Percentiles rank a stretch among this genome's conserved stretches.
Evolutionary conservation across 176 grass and related monocot species (phyloP).

Genomic region (Triticum urartu): DNA sequence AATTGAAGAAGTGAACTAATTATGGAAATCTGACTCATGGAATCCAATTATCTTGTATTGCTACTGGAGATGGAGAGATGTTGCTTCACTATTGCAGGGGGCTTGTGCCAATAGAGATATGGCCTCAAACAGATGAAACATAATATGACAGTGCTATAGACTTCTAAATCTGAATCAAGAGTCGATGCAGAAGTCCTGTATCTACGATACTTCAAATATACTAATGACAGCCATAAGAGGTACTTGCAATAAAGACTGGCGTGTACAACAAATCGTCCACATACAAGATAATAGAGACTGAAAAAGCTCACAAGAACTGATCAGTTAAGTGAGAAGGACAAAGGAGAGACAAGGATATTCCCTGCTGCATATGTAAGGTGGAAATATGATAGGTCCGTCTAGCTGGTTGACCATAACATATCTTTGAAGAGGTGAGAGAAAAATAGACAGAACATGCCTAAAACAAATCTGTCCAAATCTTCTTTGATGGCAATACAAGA

Average conservation of each 20-base stretch:
- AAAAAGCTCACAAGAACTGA: not conserved
- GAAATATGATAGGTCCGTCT: not conserved
- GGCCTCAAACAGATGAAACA: conserved; percentile 2
- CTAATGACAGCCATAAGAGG: not conserved
- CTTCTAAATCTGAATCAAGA: not conserved
- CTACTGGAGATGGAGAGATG: not conserved
- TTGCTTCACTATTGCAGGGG: not conserved
- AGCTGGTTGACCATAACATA: not conserved
- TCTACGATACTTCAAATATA: not conserved
- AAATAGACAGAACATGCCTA: not conserved
- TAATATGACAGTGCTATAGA: not conserved
- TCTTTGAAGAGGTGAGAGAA: not conserved
- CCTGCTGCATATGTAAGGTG: not conserved
- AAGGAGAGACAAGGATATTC: not conserved
- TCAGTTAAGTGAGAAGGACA: not conserved
- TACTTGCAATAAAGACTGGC: not conserved
- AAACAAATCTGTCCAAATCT: not conserved
- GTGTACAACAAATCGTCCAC: not conserved
- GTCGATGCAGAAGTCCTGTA: not conserved
- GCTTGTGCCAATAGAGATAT: not conserved
- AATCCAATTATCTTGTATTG: not conserved
- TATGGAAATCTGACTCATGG: not conserved
- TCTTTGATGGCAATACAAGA: not conserved
- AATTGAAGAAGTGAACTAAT: not conserved
- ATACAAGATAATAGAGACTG: not conserved